phyloP scores from a whole-genome alignment of 371 early-diverging fungal genomes.

The Mucor plumbeus region DNA sequence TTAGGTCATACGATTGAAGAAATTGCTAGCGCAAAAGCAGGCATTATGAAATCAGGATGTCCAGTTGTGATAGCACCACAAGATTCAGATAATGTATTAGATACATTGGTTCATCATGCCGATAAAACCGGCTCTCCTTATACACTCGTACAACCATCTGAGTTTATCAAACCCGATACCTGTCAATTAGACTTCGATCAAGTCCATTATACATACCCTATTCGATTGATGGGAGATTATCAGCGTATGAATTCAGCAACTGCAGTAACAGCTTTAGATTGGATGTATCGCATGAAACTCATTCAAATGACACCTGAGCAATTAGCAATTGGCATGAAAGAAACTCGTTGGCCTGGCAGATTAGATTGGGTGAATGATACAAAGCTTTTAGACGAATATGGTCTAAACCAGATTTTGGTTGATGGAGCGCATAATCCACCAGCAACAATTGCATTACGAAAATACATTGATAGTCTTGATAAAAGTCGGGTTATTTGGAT shows the following conservation, averaged over 20 bases:
- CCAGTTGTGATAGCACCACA: constrained; percentile 63
- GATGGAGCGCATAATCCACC: constrained; percentile 93
- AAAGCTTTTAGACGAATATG: not conserved
- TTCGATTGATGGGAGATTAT: constrained; percentile 77
- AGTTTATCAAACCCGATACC: constrained; percentile 9
- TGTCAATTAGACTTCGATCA: constrained; percentile 15
- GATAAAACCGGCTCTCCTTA: constrained; percentile 37
- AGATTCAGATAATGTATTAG: constrained; percentile 39
- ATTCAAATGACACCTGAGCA: constrained; percentile 44
- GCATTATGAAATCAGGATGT: constrained; percentile 67
- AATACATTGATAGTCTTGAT: constrained; percentile 60
- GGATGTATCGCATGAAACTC: constrained; percentile 35
- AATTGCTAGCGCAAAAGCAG: constrained; percentile 81
- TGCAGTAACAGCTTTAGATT: constrained; percentile 70
- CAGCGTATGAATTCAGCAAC: constrained; percentile 83
- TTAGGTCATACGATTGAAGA: constrained; percentile 69
- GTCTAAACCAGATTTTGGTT: constrained; percentile 55
- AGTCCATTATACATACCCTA: constrained; percentile 39
- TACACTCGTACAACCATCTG: constrained; percentile 25
- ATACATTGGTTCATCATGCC: constrained; percentile 43
- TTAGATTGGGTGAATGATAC: constrained; percentile 67
- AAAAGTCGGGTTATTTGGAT: constrained; percentile 71
- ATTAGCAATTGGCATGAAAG: constrained; percentile 61
- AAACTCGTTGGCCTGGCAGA: constrained; percentile 84
- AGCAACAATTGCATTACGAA: constrained; percentile 67